Conservation (phyloP, 805 yeast genomes). For the Kuraishia hungarica region DNA sequence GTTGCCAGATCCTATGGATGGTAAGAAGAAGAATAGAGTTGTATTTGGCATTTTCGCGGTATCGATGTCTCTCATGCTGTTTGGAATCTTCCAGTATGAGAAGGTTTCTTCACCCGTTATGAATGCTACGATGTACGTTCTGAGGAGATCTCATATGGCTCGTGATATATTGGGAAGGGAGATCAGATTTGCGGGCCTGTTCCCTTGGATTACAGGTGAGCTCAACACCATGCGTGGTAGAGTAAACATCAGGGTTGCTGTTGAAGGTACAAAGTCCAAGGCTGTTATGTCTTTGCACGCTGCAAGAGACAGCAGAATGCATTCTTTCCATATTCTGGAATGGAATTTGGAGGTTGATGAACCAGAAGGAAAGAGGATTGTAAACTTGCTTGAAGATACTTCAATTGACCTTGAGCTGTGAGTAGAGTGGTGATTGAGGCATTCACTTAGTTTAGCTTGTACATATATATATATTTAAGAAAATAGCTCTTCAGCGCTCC, state of each 20-base stretch:
- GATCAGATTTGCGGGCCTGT: slow-evolving; percentile 60
- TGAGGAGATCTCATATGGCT: slow-evolving; percentile 67
- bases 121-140: slow-evolving; percentile 74
- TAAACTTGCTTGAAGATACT: slow-evolving; percentile 43
- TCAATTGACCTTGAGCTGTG: slow-evolving; percentile 19
- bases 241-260: slow-evolving; percentile 64
- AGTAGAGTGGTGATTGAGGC: not conserved
- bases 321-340: slow-evolving; percentile 48
- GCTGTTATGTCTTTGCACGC: slow-evolving; percentile 62
- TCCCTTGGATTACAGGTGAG: slow-evolving; percentile 88
- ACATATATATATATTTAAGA: not conserved
- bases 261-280: slow-evolving; percentile 53
- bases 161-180: slow-evolving; percentile 61
- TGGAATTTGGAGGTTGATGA: slow-evolving; percentile 54
- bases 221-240: slow-evolving; percentile 77
- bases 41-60: slow-evolving; percentile 48
- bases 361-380: slow-evolving; percentile 20
- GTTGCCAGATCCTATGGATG: slow-evolving; percentile 71
- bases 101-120: slow-evolving; percentile 85
- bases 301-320: slow-evolving; percentile 49
- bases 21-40: slow-evolving; percentile 37
- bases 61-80: slow-evolving; percentile 45
- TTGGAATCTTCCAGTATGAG: slow-evolving; percentile 84
- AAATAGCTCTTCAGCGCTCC: too few relatives aligned
- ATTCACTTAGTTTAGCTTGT: not conserved